These are phyloP conservation scores for Cryphonectria parasitica DNA, from an alignment of 2,329 filamentous ascomycete species.

Conservation along the genomic window DNA sequence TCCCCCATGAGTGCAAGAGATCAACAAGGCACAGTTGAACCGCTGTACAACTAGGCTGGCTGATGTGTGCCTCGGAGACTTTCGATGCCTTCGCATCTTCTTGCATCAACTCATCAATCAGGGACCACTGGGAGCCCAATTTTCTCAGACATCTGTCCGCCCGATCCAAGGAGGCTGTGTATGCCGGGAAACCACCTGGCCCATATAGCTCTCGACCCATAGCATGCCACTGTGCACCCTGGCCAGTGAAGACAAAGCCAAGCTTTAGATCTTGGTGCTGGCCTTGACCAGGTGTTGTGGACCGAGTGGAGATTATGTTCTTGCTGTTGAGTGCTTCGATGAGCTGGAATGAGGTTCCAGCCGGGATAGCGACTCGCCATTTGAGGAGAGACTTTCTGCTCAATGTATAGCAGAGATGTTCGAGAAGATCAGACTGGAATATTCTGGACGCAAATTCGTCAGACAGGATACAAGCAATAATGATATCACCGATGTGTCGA, in stretches of 20 bases:
- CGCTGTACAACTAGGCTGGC: constrained; percentile 38
- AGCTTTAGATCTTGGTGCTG: constrained; percentile 16
- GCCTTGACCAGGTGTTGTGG: constrained; percentile 4
- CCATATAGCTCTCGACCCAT: constrained; percentile 38
- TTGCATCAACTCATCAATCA: constrained; percentile 36
- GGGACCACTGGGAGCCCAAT: constrained; percentile 36
- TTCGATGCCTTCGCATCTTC: constrained; percentile 28
- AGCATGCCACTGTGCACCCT: constrained; percentile 40
- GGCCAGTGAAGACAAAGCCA: constrained; percentile 40
- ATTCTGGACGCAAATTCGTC: constrained; percentile 31
- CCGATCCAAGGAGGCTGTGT: constrained; percentile 40
- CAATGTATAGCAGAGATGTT: constrained; percentile 53
- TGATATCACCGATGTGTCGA: too few species aligned
- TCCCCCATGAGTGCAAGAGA: constrained; percentile 33
- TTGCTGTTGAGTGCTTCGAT: constrained; percentile 47
- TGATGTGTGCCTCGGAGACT: constrained; percentile 37
- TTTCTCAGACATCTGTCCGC: constrained; percentile 38
- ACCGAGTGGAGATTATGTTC: constrained; percentile 30
- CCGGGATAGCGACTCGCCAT: constrained; percentile 46
- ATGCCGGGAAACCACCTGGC: constrained; percentile 37
- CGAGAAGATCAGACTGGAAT: constrained; percentile 49
- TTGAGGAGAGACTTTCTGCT: constrained; percentile 32
- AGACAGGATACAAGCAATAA: too few species aligned
- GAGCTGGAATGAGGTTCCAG: constrained; percentile 49
- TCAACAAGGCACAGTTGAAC: constrained; percentile 42